phyloP scores from a whole-genome alignment of 1,284 basidiomycete species.

The Trametes hirsuta region DNA sequence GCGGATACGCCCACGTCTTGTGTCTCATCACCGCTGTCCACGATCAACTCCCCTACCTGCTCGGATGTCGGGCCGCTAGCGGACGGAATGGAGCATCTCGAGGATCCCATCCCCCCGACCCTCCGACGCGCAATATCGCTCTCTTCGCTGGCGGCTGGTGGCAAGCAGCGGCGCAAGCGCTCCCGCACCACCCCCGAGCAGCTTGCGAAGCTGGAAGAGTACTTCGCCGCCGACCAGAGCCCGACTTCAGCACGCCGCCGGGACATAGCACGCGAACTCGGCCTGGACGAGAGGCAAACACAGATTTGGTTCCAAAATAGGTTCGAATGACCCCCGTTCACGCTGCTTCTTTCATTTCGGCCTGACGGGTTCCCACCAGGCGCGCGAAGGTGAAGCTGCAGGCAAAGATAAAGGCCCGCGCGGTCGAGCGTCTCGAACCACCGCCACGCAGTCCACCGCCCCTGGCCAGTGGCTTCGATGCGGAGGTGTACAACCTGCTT shows the following conservation, averaged over 20 bases:
- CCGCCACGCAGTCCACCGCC: conserved; percentile 57
- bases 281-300: conserved; percentile 83
- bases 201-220: conserved; percentile 68
- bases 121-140: conserved; percentile 26
- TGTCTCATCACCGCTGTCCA: conserved; percentile 17
- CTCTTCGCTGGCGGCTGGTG: conserved; percentile 11
- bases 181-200: conserved; percentile 79
- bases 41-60: conserved; percentile 15
- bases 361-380: conserved; percentile 39
- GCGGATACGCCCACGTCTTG: conserved; percentile 8
- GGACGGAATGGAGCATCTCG: not conserved
- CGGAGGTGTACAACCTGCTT: conserved; percentile 63
- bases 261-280: conserved; percentile 74
- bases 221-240: conserved; percentile 68
- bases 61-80: conserved; percentile 12
- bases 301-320: conserved; percentile 90
- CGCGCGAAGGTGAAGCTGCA: conserved; percentile 80
- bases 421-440: conserved; percentile 35
- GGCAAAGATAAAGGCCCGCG: conserved; percentile 53
- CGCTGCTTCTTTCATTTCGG: not conserved
- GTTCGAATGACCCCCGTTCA: conserved; percentile 41
- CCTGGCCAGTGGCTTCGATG: conserved; percentile 55
- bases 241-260: conserved; percentile 70
- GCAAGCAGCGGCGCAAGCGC: conserved; percentile 71
- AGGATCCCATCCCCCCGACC: conserved; percentile 8